These are phyloP conservation scores for Candida boidinii DNA, from an alignment of 805 yeast genomes.

Conservation along the genomic window DNA sequence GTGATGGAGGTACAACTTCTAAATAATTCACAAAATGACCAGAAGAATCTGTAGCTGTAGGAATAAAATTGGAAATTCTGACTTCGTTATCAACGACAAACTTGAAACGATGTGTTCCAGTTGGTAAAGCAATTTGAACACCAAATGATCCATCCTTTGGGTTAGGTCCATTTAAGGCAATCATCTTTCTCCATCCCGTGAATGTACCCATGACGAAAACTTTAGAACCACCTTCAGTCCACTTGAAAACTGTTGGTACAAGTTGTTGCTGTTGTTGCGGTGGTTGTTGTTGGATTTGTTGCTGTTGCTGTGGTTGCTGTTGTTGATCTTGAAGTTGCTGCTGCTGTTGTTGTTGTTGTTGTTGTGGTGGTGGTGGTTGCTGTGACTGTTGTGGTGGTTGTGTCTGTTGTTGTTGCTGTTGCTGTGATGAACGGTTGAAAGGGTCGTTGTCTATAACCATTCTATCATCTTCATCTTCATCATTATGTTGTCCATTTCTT, in stretches of 20 bases:
- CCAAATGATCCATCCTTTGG: slow-evolving; percentile 44
- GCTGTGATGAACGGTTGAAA: too few relatives aligned
- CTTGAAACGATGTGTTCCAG: slow-evolving; percentile 88
- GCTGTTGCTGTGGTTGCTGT: slow-evolving; percentile 3
- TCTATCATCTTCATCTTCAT: slow-evolving; percentile 22
- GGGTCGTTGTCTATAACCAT: too few relatives aligned
- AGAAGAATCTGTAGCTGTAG: slow-evolving; percentile 96
- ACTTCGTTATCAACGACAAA: slow-evolving; percentile 92
- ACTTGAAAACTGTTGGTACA: slow-evolving; percentile 60
- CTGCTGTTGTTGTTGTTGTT: too few relatives aligned
- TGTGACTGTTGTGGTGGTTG: neutral
- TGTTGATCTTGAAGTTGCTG: too few relatives aligned
- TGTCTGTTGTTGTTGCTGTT: slow-evolving; percentile 1
- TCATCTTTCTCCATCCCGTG: slow-evolving; percentile 98
- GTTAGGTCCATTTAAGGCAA: slow-evolving; percentile 58
- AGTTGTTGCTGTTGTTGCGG: slow-evolving; percentile 18
- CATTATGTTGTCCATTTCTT: slow-evolving; percentile 23
- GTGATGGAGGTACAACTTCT: slow-evolving; percentile 47
- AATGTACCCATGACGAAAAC: slow-evolving; percentile 97
- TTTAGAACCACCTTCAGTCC: slow-evolving; percentile 95
- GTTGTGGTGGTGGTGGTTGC: slow-evolving; percentile 1
- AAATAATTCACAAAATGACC: slow-evolving; percentile 92
- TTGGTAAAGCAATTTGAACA: slow-evolving; percentile 70
- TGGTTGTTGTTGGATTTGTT: slow-evolving; percentile 7
- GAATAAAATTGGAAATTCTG: slow-evolving; percentile 76